Conservation (phyloP, 345 rosid species). For the Citrus mangshanensis region DNA sequence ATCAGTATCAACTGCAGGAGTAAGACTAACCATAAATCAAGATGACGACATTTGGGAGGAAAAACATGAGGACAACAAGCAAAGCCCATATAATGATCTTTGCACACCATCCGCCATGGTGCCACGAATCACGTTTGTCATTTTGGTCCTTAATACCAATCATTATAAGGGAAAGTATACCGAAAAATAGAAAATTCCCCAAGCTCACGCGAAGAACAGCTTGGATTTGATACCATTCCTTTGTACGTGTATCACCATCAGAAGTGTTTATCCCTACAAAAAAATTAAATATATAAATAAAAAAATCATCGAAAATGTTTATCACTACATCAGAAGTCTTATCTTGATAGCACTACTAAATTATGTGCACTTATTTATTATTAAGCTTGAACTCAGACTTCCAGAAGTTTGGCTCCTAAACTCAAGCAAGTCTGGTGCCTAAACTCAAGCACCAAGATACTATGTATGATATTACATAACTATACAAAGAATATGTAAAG, state of each 20-base stretch:
- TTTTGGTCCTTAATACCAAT: slow-evolving; percentile 93
- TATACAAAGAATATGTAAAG: not conserved
- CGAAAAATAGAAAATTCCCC: slow-evolving; percentile 85
- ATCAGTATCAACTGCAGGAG: not conserved
- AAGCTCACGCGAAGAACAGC: slow-evolving; percentile 97
- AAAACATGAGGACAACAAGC: slow-evolving; percentile 86
- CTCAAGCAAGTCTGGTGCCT: too few species aligned
- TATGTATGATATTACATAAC: not conserved
- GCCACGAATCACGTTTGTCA: slow-evolving; percentile 89
- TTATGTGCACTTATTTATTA: not conserved
- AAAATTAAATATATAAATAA: not conserved
- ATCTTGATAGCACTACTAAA: not conserved
- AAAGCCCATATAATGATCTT: slow-evolving; percentile 86
- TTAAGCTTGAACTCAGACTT: not conserved
- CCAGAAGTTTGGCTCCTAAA: not conserved
- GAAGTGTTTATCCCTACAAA: slow-evolving; percentile 78
- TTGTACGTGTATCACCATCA: slow-evolving; percentile 45
- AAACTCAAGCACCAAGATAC: not conserved
- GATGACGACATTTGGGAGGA: slow-evolving; percentile 68
- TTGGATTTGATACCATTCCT: slow-evolving; percentile 85
- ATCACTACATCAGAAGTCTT: not conserved
- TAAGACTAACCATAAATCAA: slow-evolving; percentile 64
- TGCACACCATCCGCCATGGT: slow-evolving; percentile 92
- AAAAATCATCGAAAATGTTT: not conserved
- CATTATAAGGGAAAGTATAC: slow-evolving; percentile 70